Evolutionary conservation across 768 basidiomycete species (phyloP).

Genomic region (Agaricus sinodeliciosus): DNA sequence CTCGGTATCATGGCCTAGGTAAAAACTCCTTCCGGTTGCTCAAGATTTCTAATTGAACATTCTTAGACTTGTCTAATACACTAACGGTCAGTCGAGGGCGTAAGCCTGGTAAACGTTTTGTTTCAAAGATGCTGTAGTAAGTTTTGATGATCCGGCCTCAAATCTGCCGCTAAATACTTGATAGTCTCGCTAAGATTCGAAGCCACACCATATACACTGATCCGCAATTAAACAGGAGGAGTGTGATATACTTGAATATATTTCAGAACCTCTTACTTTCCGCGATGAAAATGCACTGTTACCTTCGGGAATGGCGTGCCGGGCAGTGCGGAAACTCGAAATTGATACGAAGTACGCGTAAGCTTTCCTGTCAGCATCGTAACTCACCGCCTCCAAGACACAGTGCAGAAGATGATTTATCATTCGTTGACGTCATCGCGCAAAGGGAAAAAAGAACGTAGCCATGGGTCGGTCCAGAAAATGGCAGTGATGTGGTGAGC

Average conservation of each 20-base stretch:
- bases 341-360: slow-evolving; percentile 51
- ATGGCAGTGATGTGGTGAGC: slow-evolving; percentile 55
- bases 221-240: slow-evolving; percentile 52
- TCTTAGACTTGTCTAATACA: slow-evolving; percentile 52
- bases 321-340: slow-evolving; percentile 32
- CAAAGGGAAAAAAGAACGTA: slow-evolving; percentile 25
- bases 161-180: slow-evolving; percentile 33
- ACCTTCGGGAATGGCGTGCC: slow-evolving; percentile 58
- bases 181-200: slow-evolving; percentile 47
- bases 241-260: slow-evolving; percentile 69
- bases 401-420: slow-evolving; percentile 53
- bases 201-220: slow-evolving; percentile 82
- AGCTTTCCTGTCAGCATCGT: slow-evolving; percentile 9
- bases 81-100: slow-evolving; percentile 66
- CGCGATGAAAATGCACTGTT: slow-evolving; percentile 83
- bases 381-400: slow-evolving; percentile 34
- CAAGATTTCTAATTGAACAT: background rate
- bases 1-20: slow-evolving; percentile 60
- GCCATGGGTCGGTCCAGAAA: slow-evolving; percentile 40
- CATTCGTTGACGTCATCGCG: slow-evolving; percentile 50
- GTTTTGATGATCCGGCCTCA: slow-evolving; percentile 16
- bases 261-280: slow-evolving; percentile 81
- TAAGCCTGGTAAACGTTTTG: slow-evolving; percentile 57
- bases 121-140: slow-evolving; percentile 70
- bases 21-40: slow-evolving; percentile 15